Conservation (phyloP, 306 rosid species). For the Lupinus albus region DNA sequence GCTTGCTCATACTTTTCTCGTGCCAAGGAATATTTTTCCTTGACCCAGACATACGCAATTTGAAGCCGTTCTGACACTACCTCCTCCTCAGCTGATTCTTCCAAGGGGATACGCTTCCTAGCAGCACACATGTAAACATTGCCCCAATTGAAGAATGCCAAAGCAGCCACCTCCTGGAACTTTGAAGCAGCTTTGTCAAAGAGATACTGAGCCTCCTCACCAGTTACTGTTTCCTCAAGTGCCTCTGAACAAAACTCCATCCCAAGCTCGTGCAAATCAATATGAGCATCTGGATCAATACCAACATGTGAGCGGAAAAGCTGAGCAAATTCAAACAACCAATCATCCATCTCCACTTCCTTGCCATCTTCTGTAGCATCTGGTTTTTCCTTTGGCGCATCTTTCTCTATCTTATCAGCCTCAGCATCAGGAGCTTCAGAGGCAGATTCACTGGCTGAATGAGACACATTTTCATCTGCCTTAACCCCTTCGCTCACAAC, state of each 20-base stretch:
- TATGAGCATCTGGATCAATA: slow-evolving; percentile 92
- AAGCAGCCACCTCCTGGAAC: slow-evolving; percentile 98
- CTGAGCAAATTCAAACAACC: slow-evolving; percentile 97
- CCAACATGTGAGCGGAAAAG: slow-evolving; percentile 96
- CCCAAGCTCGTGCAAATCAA: slow-evolving; percentile 96
- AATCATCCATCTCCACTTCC: slow-evolving; percentile 98
- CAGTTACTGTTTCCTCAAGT: slow-evolving; percentile 92
- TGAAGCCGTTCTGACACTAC: slow-evolving; percentile 77
- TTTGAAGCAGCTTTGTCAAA: slow-evolving; percentile 93
- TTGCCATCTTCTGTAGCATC: slow-evolving; percentile 68
- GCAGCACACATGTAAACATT: slow-evolving; percentile 98
- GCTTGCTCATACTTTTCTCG: slow-evolving; percentile 91
- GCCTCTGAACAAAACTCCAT: slow-evolving; percentile 99
- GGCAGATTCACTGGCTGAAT: slow-evolving; percentile 65
- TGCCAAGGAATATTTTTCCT: slow-evolving; percentile 87
- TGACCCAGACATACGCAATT: slow-evolving; percentile 94
- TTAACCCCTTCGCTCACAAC: slow-evolving; percentile 52
- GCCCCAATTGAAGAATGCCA: slow-evolving; percentile 98
- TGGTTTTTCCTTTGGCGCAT: slow-evolving; percentile 52
- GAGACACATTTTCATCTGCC: slow-evolving; percentile 67
- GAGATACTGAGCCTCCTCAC: slow-evolving; percentile 92
- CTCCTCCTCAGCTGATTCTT: slow-evolving; percentile 83
- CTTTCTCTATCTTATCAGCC: slow-evolving; percentile 56
- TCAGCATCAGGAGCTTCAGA: slow-evolving; percentile 56
- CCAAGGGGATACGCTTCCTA: slow-evolving; percentile 88